A percentile compares a stretch with the other conserved stretches of the same genome.
These are phyloP conservation scores for Pterocarpus santalinus DNA, from an alignment of 306 rosid genomes.

Conservation along the genomic window DNA sequence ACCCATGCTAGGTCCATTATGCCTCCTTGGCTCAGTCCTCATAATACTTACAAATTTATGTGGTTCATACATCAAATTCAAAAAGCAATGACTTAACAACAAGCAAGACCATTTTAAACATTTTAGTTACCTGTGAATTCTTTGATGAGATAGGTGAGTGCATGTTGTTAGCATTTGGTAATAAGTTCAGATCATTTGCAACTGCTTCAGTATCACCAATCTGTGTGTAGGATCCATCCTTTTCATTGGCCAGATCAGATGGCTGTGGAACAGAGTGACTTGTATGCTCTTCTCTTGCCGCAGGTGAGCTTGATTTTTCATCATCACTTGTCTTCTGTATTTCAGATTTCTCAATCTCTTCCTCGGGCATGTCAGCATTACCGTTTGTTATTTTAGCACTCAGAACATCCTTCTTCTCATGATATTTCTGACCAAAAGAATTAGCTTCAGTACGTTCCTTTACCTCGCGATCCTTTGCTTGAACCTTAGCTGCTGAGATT, in stretches of 20 bases:
- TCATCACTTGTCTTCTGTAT: constrained; percentile 48
- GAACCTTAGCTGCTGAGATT: constrained; percentile 52
- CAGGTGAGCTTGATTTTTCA: constrained; percentile 56
- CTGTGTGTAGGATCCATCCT: constrained; percentile 49
- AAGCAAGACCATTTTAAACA: constrained; percentile 20
- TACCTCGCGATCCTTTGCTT: constrained; percentile 65
- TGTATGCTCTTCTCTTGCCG: constrained; percentile 50
- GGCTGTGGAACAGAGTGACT: constrained; percentile 57
- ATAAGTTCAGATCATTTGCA: constrained; percentile 46
- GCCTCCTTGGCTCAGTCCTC: constrained; percentile 4
- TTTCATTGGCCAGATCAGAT: constrained; percentile 57
- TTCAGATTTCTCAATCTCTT: constrained; percentile 61
- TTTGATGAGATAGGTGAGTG: constrained; percentile 64
- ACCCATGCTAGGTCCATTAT: neutral
- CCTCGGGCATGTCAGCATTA: constrained; percentile 51
- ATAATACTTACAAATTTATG: neutral
- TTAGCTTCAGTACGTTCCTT: constrained; percentile 63
- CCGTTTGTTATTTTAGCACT: constrained; percentile 59
- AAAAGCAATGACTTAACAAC: constrained; percentile 15
- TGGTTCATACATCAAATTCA: constrained; percentile 16
- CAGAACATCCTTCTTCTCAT: constrained; percentile 58
- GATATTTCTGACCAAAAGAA: constrained; percentile 53
- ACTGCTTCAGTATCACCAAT: constrained; percentile 58
- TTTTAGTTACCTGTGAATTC: constrained; percentile 60
- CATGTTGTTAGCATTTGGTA: constrained; percentile 55